Evolutionary conservation across 192 early-diverging fungal genomes (phyloP), one percentile per base, ranked within the genome.

Genomic region (Kickxella alabastrina): DNA sequence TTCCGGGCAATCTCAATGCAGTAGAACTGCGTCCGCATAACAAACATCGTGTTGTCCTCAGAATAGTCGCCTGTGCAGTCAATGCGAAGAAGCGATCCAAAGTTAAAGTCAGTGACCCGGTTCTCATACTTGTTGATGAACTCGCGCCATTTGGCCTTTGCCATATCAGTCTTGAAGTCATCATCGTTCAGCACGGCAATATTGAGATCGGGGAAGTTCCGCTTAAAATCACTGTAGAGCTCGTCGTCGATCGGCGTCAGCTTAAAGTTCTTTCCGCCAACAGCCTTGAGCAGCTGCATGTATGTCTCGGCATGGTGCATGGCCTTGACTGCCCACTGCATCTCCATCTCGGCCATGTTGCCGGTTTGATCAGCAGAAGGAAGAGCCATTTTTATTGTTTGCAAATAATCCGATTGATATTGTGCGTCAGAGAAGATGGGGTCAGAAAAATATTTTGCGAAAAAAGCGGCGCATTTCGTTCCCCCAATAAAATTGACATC

Each of bases 301-400:
- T 91, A 95, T 14, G 90, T 94, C 59, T 97, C 94, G 23, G 94
- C 92, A 57, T 97, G 92, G 50, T 92, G 89, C 77, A 92, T 85
- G 39, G 93, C 92, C 80, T 92, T 93, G 70, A 94, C 89, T 26
- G 87, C 88, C 92, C 91, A 97, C 58, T 93, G 92, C 81, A 89
- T 91, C 80, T 95, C 92, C 77, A 90, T 90, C 53, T 90, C 87
- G 61, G 78, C 73, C 58, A 87, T 80, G 57, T 90, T 83, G 59
- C 78, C 81, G 26, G 87, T 76, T 59, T 87, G 82, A 48, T 90
- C 86, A 14, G 87, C 86, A 28, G 65, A 66, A 34, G 86, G 86
- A 64, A 87, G 77, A 58, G 80, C 63, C 85, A 90, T 87, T 13
- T 52, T 42, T 40, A 14, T 54, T 23, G 9, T 28, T 32, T 28